Conservation (phyloP, 2,329 filamentous ascomycete genomes). For the Pseudocercospora eumusae region DNA sequence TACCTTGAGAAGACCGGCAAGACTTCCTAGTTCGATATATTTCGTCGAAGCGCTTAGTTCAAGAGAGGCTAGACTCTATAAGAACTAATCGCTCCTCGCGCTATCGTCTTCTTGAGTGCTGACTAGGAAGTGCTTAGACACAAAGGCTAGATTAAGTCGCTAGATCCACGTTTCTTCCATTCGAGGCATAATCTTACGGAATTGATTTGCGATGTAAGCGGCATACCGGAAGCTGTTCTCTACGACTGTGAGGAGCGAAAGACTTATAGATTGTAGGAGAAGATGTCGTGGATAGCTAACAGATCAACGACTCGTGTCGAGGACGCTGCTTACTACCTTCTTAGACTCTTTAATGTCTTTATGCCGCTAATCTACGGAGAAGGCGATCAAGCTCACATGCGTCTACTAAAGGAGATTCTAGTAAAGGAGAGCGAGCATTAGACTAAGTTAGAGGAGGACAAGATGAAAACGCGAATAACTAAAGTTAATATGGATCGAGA, state of each 20-base stretch:
- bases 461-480: neutral
- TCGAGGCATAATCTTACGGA: slow-evolving; percentile 7
- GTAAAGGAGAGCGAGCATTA: slow-evolving; percentile 8
- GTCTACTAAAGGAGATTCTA: slow-evolving; percentile 14
- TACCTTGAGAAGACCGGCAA: neutral
- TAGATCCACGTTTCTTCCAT: neutral
- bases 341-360: slow-evolving; percentile 49
- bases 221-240: slow-evolving; percentile 17
- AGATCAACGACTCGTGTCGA: slow-evolving; percentile 32
- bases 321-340: slow-evolving; percentile 49
- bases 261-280: neutral
- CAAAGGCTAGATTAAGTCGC: slow-evolving; percentile 7
- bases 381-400: slow-evolving; percentile 23
- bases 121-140: slow-evolving; percentile 21
- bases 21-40: slow-evolving; percentile 1
- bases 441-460: neutral
- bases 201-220: slow-evolving; percentile 21
- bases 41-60: slow-evolving; percentile 28
- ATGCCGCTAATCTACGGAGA: slow-evolving; percentile 50
- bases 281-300: slow-evolving; percentile 9
- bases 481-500: slow-evolving; percentile 3
- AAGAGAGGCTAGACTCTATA: slow-evolving; percentile 25
- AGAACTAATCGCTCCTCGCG: slow-evolving; percentile 21
- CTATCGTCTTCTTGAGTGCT: slow-evolving; percentile 23
- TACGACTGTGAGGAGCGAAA: slow-evolving; percentile 8